Evolutionary conservation across 495 filamentous ascomycete genomes (phyloP).

Genomic region (Neurospora sp.): DNA sequence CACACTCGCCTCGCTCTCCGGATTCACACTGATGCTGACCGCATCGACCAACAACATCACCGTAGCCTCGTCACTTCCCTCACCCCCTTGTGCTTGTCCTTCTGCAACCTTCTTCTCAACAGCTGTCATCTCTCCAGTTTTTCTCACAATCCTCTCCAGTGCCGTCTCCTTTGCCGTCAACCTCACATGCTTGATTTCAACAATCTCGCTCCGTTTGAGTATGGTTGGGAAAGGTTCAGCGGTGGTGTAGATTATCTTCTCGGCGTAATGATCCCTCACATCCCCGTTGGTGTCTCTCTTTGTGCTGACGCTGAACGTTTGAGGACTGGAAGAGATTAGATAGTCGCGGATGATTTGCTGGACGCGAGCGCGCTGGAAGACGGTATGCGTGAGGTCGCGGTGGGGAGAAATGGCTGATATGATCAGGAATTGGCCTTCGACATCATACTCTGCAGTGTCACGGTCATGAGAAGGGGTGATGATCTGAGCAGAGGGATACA

Average conservation of each 20-base stretch:
- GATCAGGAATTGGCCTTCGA: conserved; percentile 86
- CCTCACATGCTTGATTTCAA: conserved; percentile 49
- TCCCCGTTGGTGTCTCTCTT: conserved; percentile 55
- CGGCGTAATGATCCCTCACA: conserved; percentile 61
- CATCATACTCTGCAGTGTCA: conserved; percentile 45
- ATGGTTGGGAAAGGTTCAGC: conserved; percentile 88
- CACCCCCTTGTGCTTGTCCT: conserved; percentile 41
- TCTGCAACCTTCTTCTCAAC: conserved; percentile 68
- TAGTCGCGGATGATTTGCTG: conserved; percentile 73
- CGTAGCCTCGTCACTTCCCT: conserved; percentile 39
- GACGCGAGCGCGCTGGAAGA: conserved; percentile 81
- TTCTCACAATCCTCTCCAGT: conserved; percentile 81
- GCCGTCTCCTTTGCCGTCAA: conserved; percentile 75
- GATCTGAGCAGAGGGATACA: conserved; percentile 82
- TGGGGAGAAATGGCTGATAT: conserved; percentile 72
- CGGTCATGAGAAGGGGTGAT: conserved; percentile 48
- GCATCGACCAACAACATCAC: conserved; percentile 57
- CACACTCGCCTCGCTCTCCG: conserved; percentile 57
- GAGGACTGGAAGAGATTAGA: conserved; percentile 63
- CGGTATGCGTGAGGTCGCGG: conserved; percentile 72
- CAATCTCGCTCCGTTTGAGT: conserved; percentile 75
- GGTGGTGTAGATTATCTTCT: conserved; percentile 80
- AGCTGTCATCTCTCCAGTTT: conserved; percentile 71
- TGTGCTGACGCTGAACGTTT: conserved; percentile 62
- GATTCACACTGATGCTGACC: conserved; percentile 61